Conservation (phyloP, 768 basidiomycete species). For the Suillus plorans region DNA sequence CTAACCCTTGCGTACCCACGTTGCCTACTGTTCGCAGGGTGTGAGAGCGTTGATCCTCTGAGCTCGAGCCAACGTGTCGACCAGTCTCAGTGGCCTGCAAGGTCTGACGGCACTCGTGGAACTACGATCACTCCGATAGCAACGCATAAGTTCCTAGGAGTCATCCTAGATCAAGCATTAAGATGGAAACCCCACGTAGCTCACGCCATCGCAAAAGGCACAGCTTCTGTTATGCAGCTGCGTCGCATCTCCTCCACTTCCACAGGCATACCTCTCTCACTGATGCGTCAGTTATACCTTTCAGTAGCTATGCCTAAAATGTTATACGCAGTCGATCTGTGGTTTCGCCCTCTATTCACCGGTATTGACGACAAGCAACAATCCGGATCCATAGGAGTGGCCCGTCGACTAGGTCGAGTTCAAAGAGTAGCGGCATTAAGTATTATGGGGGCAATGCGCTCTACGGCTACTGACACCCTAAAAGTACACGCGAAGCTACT, state of each 20-base stretch:
- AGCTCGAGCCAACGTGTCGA: too few relatives aligned
- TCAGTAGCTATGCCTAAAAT: too few relatives aligned
- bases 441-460: too few relatives aligned
- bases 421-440: too few relatives aligned
- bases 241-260: not conserved
- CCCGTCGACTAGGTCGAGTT: not conserved
- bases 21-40: too few relatives aligned
- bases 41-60: too few relatives aligned
- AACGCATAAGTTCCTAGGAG: slow-evolving; percentile 5
- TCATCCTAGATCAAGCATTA: slow-evolving; percentile 3
- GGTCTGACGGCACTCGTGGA: not conserved
- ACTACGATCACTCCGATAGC: not conserved
- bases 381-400: not conserved
- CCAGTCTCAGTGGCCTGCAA: too few relatives aligned
- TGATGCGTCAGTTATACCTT: too few relatives aligned
- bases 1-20: too few relatives aligned
- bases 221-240: not conserved
- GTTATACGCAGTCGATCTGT: not conserved
- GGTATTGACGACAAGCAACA: not conserved
- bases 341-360: not conserved
- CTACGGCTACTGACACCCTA: too few relatives aligned
- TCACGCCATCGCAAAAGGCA: not conserved
- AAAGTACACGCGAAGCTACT: too few relatives aligned
- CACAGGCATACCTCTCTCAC: not conserved
- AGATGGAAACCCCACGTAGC: not conserved